These are phyloP conservation scores for Citrus glauca DNA, from an alignment of 345 rosid genomes.

Conservation along the genomic window DNA sequence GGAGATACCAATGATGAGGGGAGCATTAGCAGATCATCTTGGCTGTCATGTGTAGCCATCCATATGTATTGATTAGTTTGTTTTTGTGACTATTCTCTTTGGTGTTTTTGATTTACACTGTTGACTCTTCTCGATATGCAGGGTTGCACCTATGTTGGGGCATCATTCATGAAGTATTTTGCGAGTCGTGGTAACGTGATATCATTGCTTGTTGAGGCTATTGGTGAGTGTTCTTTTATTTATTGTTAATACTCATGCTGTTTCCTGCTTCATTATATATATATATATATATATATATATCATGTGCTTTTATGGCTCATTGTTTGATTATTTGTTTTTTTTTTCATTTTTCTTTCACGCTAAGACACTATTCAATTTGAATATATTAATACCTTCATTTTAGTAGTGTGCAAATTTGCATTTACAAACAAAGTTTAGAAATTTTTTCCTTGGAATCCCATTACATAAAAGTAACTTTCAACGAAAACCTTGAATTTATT, in stretches of 20 bases:
- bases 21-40: neutral
- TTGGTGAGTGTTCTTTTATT: constrained; percentile 46
- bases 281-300: no score
- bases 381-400: neutral
- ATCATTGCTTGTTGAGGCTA: constrained; percentile 72
- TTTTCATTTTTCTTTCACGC: neutral
- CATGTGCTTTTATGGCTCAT: neutral
- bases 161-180: constrained; percentile 52
- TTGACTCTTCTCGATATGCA: constrained; percentile 22
- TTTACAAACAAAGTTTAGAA: neutral
- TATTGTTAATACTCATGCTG: neutral
- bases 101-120: neutral
- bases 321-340: neutral
- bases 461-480: neutral
- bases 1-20: neutral
- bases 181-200: constrained; percentile 63
- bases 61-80: neutral
- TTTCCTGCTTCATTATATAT: neutral
- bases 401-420: neutral
- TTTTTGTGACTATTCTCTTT: neutral
- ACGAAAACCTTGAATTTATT: neutral
- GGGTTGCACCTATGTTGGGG: constrained; percentile 67
- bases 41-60: neutral
- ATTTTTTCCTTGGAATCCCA: neutral
- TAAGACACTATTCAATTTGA: neutral